A percentile compares a stretch with the other conserved stretches of the same genome.
Evolutionary conservation across 805 yeast species (phyloP).

Genomic region (Isabelozyma pseudorhagii): DNA sequence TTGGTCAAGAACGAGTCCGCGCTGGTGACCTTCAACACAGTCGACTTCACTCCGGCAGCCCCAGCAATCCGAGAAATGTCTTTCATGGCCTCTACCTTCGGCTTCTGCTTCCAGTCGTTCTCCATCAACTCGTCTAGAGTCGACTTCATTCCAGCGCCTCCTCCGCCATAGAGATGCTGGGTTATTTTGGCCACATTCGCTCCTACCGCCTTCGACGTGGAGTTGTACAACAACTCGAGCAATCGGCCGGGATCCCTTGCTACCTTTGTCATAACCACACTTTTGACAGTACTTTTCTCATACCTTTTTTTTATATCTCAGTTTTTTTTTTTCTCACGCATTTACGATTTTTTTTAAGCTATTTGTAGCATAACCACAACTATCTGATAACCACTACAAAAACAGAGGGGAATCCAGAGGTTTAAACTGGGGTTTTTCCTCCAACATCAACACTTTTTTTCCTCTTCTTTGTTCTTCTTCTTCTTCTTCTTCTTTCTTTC

Average conservation of each 20-base stretch:
- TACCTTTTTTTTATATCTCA: not conserved
- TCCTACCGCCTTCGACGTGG: not conserved
- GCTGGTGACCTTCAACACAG: conserved; percentile 37
- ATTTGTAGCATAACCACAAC: not conserved
- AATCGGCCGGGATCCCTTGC: conserved; percentile 4
- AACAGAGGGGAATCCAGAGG: too few relatives aligned
- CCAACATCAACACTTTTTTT: not conserved
- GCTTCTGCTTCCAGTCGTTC: conserved; percentile 29
- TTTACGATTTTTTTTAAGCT: not conserved
- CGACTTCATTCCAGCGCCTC: conserved; percentile 6
- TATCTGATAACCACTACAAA: not conserved
- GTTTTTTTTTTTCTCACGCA: too few relatives aligned
- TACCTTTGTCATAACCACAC: conserved; percentile 3
- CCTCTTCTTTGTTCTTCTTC: not conserved
- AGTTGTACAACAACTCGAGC: conserved; percentile 6
- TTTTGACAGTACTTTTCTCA: not conserved
- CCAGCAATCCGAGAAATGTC: conserved; percentile 11
- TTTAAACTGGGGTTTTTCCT: too few relatives aligned
- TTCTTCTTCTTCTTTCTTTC: not conserved
- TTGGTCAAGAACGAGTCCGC: conserved; percentile 33
- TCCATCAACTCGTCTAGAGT: conserved; percentile 25
- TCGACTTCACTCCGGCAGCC: conserved; percentile 13
- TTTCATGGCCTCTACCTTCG: conserved; percentile 17
- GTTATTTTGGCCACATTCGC: not conserved
- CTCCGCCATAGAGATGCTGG: not conserved